These are phyloP conservation scores for Aspergillus persii DNA, from an alignment of 2,329 filamentous ascomycete species.

Conservation along the genomic window DNA sequence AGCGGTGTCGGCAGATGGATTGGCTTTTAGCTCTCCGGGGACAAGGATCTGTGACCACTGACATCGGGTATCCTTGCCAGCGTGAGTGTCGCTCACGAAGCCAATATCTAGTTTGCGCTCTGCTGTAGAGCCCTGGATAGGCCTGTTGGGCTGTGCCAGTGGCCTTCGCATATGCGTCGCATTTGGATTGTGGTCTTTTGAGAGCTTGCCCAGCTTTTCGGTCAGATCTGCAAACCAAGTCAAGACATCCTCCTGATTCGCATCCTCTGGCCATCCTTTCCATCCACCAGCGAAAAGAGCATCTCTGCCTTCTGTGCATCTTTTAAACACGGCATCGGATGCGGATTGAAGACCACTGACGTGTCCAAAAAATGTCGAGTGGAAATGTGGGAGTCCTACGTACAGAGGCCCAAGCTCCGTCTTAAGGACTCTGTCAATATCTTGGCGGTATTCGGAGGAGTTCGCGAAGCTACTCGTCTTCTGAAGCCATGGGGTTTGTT, in stretches of 20 bases:
- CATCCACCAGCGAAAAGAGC: no score
- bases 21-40: slow-evolving; percentile 4
- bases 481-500: slow-evolving; percentile 23
- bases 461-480: slow-evolving; percentile 30
- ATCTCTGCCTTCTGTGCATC: slow-evolving; percentile 9
- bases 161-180: no score
- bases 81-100: slow-evolving; percentile 24
- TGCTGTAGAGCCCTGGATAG: no score
- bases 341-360: slow-evolving; percentile 21
- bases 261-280: no score
- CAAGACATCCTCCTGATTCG: no score
- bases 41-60: slow-evolving; percentile 7
- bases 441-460: slow-evolving; percentile 25
- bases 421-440: slow-evolving; percentile 27
- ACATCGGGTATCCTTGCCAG: background rate
- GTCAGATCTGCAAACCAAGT: no score
- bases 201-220: no score
- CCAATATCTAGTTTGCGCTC: slow-evolving; percentile 24
- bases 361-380: slow-evolving; percentile 23
- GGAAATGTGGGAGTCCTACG: slow-evolving; percentile 24
- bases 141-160: no score
- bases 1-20: background rate
- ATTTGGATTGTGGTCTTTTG: no score
- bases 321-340: slow-evolving; percentile 4
- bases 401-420: slow-evolving; percentile 27